Evolutionary conservation across 805 yeast species (phyloP), one percentile per base, ranked within the genome.

Genomic region (Blastobotrys robertii): DNA sequence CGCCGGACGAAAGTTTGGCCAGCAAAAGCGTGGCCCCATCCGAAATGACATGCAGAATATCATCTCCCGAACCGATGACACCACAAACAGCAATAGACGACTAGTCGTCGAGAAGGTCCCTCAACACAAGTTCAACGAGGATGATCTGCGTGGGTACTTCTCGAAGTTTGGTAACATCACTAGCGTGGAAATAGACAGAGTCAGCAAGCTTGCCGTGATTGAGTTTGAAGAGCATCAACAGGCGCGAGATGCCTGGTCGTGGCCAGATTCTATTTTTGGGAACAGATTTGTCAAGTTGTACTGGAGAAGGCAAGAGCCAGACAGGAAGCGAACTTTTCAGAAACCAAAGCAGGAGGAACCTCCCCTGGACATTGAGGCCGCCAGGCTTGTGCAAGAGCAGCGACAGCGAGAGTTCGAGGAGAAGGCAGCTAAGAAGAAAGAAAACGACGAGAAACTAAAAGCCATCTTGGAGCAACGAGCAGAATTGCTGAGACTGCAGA

Each of bases 261-360:
- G 63, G 25, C 72, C 75, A 1, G 61, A 55, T 3, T 69, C 75
- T 4, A 64, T 72, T 11, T 72, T 72, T 48, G 66, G 64, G 42
- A 72, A 72, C 58, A 64, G 77, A 41, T 70, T 71, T 46, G 65
- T 72, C 47, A 72, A 72, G 52, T 65, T 72, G 33, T 70, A 55
- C 53, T 72, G 70, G 68, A 63, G 16, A 49, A 47, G 36, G 46
- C 51, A 35, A 36, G 41, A 38, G 13, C 13, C 33, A 13, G 9
- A 15, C 40, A 15, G 29, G 44, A 37, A 35, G 43, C 44, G 8
- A 41, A 44, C 34, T 50, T 52, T 30, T 47, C 49, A 25, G 14
- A 38, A 11, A 22, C 19, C 38, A 28, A 25, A 13, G 28, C 34
- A 42, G n/a, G 45, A 38, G 30, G 49, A 41, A 42, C 58, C 59